These are phyloP conservation scores for Pisolithus tinctorius DNA, from an alignment of 768 basidiomycete genomes.

Conservation along the genomic window DNA sequence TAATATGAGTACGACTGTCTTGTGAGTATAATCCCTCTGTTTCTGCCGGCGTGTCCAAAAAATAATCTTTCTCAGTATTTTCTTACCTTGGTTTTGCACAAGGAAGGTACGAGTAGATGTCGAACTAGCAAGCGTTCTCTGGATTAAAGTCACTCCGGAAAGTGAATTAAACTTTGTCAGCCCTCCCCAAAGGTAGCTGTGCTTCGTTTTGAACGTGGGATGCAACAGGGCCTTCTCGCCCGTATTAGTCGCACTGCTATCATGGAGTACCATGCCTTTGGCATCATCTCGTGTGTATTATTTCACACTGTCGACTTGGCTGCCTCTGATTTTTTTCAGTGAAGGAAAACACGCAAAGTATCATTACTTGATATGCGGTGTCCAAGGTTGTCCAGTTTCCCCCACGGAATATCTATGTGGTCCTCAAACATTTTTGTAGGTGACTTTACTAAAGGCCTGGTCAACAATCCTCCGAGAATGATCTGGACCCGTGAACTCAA, in stretches of 20 bases:
- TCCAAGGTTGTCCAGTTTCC: constrained; percentile 41
- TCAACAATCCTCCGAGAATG: constrained; percentile 59
- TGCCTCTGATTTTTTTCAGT: constrained; percentile 29
- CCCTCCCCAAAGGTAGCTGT: constrained; percentile 76
- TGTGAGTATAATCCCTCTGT: constrained; percentile 37
- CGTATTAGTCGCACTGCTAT: constrained; percentile 67
- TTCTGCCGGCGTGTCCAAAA: neutral
- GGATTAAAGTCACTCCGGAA: neutral
- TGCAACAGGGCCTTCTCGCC: constrained; percentile 76
- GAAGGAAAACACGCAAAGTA: constrained; percentile 68
- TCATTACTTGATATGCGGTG: constrained; percentile 78
- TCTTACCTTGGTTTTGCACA: constrained; percentile 70
- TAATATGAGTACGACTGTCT: constrained; percentile 62
- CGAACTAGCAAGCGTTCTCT: constrained; percentile 50
- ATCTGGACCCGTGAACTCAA: constrained; percentile 80
- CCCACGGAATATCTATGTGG: neutral
- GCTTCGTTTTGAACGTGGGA: constrained; percentile 72
- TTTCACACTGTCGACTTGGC: neutral
- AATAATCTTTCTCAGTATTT: constrained; percentile 38
- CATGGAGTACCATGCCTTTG: constrained; percentile 81
- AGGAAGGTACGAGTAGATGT: constrained; percentile 69
- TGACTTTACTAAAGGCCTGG: constrained; percentile 70
- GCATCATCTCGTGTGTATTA: constrained; percentile 58
- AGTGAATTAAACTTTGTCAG: constrained; percentile 28
- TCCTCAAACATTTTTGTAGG: constrained; percentile 27